Percentiles rank a stretch among this genome's conserved stretches.
phyloP scores from a whole-genome alignment of 106 monocot genomes.

The Platanthera guangdongensis region DNA sequence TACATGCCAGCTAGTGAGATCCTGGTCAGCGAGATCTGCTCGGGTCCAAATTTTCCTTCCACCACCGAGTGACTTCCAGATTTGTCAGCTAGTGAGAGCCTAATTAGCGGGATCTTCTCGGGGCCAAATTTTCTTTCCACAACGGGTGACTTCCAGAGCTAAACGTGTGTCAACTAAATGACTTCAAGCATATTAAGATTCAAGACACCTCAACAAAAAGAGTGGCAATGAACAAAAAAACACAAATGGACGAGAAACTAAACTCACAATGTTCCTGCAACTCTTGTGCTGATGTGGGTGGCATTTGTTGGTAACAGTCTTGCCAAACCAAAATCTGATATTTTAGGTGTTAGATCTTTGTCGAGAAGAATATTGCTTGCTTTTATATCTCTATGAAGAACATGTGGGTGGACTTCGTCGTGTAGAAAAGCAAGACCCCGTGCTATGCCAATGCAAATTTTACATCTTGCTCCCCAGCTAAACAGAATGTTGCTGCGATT shows the following conservation, averaged over 20 bases:
- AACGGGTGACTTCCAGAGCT: no score
- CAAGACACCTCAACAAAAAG: background rate
- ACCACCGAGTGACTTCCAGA: no score
- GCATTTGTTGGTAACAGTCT: constrained; percentile 11
- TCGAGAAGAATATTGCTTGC: no score
- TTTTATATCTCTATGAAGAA: background rate
- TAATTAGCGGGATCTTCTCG: no score
- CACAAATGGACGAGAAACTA: background rate
- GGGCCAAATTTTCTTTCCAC: no score
- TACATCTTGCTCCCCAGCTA: constrained; percentile 5
- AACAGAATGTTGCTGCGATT: constrained; percentile 12
- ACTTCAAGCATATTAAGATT: no score
- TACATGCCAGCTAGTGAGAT: no score
- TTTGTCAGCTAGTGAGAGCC: no score
- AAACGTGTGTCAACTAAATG: no score
- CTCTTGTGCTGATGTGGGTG: constrained; percentile 18
- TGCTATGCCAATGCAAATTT: constrained; percentile 16
- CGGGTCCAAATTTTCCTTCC: no score
- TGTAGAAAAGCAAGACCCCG: constrained; percentile 22
- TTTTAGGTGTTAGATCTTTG: background rate
- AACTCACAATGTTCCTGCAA: constrained; percentile 17
- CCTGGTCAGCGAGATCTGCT: no score
- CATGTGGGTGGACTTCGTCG: constrained; percentile 7
- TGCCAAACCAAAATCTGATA: constrained; percentile 26
- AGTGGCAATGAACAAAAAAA: background rate